Conservation (phyloP, 257 asterid species). For the Craterostigma plantagineum region DNA sequence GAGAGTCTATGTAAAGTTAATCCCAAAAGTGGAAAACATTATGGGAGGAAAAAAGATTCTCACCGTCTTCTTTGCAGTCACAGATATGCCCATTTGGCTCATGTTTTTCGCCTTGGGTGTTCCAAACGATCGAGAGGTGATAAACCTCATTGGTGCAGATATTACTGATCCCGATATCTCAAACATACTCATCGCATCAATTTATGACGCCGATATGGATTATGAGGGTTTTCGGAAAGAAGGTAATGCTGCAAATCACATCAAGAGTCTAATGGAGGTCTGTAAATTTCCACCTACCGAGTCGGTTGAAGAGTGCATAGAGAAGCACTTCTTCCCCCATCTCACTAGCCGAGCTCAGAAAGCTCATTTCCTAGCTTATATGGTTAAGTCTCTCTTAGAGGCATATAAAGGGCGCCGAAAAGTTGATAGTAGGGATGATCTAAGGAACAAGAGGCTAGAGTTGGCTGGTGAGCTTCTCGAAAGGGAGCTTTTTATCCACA, state of each 20-base stretch:
- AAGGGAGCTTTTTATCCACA: slow-evolving; percentile 58
- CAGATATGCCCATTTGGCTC: too few relatives aligned
- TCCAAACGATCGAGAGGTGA: too few relatives aligned
- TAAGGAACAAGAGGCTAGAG: slow-evolving; percentile 84
- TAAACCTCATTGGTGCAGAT: too few relatives aligned
- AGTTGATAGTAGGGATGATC: slow-evolving; percentile 74
- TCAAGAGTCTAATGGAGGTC: slow-evolving; percentile 24
- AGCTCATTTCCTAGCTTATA: slow-evolving; percentile 69
- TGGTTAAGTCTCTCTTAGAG: slow-evolving; percentile 74
- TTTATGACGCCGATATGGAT: too few relatives aligned
- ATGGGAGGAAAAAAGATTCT: too few relatives aligned
- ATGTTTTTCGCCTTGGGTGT: too few relatives aligned
- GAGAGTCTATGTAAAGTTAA: too few relatives aligned
- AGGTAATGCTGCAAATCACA: slow-evolving; percentile 23
- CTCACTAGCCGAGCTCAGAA: slow-evolving; percentile 41
- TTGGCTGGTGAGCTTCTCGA: slow-evolving; percentile 82
- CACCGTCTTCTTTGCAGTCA: too few relatives aligned
- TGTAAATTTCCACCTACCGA: slow-evolving; percentile 63
- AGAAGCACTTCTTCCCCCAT: slow-evolving; percentile 41
- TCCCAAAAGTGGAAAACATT: too few relatives aligned
- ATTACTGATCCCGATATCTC: too few relatives aligned
- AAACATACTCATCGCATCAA: too few relatives aligned
- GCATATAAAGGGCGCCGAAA: slow-evolving; percentile 58
- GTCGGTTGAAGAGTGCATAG: slow-evolving; percentile 51
- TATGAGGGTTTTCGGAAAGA: slow-evolving; percentile 43